Evolutionary conservation across 805 yeast species (phyloP), one percentile per base, ranked within the genome.

Genomic region (Kodamaea fukazawae): DNA sequence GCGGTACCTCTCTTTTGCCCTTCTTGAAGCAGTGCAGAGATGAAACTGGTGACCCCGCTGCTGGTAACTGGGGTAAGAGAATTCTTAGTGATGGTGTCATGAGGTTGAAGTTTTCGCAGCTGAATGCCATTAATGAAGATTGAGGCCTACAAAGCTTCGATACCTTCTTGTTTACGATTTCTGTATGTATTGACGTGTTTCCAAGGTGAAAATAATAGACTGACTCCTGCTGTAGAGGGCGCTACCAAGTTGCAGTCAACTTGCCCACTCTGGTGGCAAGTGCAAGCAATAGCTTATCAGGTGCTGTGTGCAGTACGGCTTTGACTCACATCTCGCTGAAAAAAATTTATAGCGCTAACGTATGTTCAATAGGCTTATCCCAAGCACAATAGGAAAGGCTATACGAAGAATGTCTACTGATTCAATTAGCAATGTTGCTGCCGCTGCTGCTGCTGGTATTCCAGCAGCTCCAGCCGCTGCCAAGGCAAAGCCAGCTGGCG

Each of bases 21-120:
- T 91, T 90, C 65, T 73, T 90, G 58, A 90, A 89, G 61, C 97
- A 91, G 62, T 91, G 96, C 51, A 77, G 97, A 60, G 97, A 90
- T 64, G 97, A 90, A 59, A 90, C 96, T 2, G 96, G 96, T 31
- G 93, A 85, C 51, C 79, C 89, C 9, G 96, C 96, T 15, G 96
- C 96, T 17, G 91, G 96, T 41, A 75, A 70, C 34, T 89, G 97
- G 97, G 96, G 96, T 57, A 79, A 78, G 55, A 73, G 91, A 45
- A 69, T 83, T 17, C 66, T 83, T 39, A 75, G 79, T 40, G 76
- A 76, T 44, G 81, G 82, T 7, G 73, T 68, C 5, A 67, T 68
- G 72, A 56, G 67, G 41, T 53, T 69, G 39, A 60, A 55, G 36
- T 65, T 61, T 47, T 64, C 71, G 20, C 57, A 58, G 46, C 57